Evolutionary conservation across 2,329 filamentous ascomycete species (phyloP).

Genomic region (Pleochaeta shiraiana): DNA sequence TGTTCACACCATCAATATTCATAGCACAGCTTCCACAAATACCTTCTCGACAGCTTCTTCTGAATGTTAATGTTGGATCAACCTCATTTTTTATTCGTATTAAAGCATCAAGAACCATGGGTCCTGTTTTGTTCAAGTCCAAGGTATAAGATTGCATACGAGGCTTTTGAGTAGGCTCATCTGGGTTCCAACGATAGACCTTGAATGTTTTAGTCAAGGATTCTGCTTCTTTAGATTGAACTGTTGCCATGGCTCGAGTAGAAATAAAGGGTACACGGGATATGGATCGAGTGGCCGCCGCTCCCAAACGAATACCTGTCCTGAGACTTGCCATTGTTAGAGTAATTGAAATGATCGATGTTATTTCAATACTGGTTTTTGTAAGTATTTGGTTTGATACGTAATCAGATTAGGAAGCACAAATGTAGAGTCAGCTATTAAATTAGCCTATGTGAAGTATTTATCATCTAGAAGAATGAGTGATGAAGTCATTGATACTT

Average conservation of each 20-base stretch:
- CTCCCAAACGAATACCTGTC: conserved; percentile 11
- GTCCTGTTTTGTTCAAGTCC: conserved; percentile 96
- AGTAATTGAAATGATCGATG: too few species aligned
- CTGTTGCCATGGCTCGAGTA: conserved; percentile 11
- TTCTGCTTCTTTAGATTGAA: conserved; percentile 32
- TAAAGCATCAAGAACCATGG: conserved; percentile 93
- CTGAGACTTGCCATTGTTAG: conserved; percentile 14
- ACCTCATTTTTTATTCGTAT: conserved; percentile 99
- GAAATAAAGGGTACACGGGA: conserved; percentile 9
- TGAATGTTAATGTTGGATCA: conserved; percentile 90
- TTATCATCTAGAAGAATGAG: too few species aligned
- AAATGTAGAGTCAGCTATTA: too few species aligned
- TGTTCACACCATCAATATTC: conserved; percentile 99
- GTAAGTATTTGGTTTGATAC: too few species aligned
- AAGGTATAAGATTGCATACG: conserved; percentile 88
- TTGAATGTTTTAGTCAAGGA: conserved; percentile 82
- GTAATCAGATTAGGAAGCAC: too few species aligned
- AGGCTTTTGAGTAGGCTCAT: conserved; percentile 79
- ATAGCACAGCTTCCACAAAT: conserved; percentile 98
- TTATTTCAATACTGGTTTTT: too few species aligned
- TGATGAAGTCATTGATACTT: too few species aligned
- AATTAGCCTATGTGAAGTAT: too few species aligned
- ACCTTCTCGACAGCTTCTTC: conserved; percentile 88
- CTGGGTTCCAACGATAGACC: conserved; percentile 98
- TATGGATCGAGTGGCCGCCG: conserved; percentile 5